Evolutionary conservation across 352 stramenopile genomes (phyloP), one percentile per base, ranked within the genome.

Genomic region (Pythium apleroticum): DNA sequence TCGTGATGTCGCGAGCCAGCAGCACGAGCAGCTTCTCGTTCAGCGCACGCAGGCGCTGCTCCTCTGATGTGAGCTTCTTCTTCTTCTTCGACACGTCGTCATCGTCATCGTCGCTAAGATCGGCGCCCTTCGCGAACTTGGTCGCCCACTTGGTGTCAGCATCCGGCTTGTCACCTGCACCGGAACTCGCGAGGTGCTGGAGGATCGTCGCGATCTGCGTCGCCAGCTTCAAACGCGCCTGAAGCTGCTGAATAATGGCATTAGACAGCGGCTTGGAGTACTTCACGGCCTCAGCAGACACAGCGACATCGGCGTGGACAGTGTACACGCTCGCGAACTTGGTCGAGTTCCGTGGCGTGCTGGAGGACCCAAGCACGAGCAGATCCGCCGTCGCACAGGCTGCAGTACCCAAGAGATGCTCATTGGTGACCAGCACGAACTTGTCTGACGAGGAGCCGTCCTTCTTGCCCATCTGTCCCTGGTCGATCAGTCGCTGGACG

Each of bases 41-140:
- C 31, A 95, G 66, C 17, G 86, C 77, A 30, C 83, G 73, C 57
- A 95, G 69, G 31, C 82, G 82, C 65, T 93, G 86, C 60, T 95
- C 77, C 43, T 90, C 75, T 5, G 84, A 78, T 49, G 61, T 83
- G 62, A 78, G 60, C 45, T 83, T 90, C 67, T 78, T 83, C 67
- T 78, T 83, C 28, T 63, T 60, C 43, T 63, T 68, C 24, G 46
- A 45, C 2, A 33, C 54, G 37, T 65, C 60, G 2, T 71, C 74
- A 5, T 88, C 81, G 20, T 87, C 74, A 14, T 84, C 74, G 31
- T 75, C 66, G 10, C 65, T 73, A 10, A 88, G 56, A 63, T 88
- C 80, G 3, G 83, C 81, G 19, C 73, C 73, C 58, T 85, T 80
- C 3, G 80, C 73, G 24, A 90, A 52, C 66, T 85, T 89, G 20